A percentile compares a stretch with the other conserved stretches of the same genome.
Conservation (phyloP, 352 stramenopile genomes). For the Globisporangium ultimum region DNA sequence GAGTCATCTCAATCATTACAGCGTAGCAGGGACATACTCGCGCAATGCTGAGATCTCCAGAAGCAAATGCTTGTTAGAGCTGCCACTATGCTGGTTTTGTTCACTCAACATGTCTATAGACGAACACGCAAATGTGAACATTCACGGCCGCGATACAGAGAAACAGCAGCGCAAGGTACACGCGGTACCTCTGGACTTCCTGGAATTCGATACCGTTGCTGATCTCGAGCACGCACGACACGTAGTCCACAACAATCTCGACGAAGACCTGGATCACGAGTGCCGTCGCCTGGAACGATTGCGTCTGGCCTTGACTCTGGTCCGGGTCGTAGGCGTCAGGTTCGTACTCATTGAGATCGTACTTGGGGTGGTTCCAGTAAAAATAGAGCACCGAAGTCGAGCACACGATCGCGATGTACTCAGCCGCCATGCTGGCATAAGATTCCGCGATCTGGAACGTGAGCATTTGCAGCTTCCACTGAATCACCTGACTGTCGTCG, state of each 20-base stretch:
- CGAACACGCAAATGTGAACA: slow-evolving; percentile 24
- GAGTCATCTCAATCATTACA: no score
- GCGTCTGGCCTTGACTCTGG: no score
- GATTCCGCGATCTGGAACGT: slow-evolving; percentile 24
- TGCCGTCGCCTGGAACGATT: slow-evolving; percentile 3
- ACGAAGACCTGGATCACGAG: slow-evolving; percentile 9
- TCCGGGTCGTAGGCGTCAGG: no score
- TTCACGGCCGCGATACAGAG: slow-evolving; percentile 25
- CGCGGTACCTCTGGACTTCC: slow-evolving; percentile 17
- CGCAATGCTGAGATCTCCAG: no score
- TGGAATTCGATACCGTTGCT: slow-evolving; percentile 16
- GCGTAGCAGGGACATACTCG: no score
- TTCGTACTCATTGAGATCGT: not conserved
- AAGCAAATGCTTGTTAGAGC: no score
- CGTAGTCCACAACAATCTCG: slow-evolving; percentile 11
- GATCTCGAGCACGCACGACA: slow-evolving; percentile 10
- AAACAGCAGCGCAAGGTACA: slow-evolving; percentile 27
- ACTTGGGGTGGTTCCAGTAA: slow-evolving; percentile 8
- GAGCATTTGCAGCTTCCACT: slow-evolving; percentile 14
- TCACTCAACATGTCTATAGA: slow-evolving; percentile 12
- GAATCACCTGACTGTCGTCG: no score
- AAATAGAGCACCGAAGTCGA: slow-evolving; percentile 5
- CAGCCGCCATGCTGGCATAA: slow-evolving; percentile 20
- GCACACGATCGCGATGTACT: slow-evolving; percentile 13
- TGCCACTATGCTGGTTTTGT: no score